Conservation (phyloP, 2,329 filamentous ascomycete species). For the Waltergamsia citrina region DNA sequence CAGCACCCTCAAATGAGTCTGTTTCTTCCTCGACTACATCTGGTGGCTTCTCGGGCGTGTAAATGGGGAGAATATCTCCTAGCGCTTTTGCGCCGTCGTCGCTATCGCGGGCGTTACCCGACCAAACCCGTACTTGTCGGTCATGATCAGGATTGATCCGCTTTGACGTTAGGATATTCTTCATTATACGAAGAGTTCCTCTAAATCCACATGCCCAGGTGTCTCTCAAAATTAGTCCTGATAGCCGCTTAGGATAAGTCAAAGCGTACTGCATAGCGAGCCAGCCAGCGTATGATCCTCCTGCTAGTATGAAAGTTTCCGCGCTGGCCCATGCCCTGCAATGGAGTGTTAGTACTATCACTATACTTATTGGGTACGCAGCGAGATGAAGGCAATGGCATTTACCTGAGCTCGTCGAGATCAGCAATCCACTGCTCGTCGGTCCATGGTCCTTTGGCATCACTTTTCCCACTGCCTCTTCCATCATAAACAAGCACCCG, state of each 20-base stretch:
- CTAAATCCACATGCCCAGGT: constrained; percentile 11
- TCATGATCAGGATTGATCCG: constrained; percentile 9
- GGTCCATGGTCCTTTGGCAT: constrained; percentile 11
- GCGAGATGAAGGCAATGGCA: constrained; percentile 4
- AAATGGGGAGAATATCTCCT: constrained; percentile 10
- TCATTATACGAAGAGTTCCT: constrained; percentile 7
- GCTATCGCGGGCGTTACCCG: constrained; percentile 8
- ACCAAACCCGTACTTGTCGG: constrained; percentile 11
- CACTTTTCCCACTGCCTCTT: constrained; percentile 13
- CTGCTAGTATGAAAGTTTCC: constrained; percentile 11
- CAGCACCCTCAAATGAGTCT: neutral
- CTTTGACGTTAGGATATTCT: constrained; percentile 6
- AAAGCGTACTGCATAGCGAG: constrained; percentile 12
- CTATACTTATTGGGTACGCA: neutral
- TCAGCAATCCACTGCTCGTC: constrained; percentile 13
- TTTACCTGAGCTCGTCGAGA: constrained; percentile 14
- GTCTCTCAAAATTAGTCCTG: constrained; percentile 11
- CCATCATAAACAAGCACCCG: constrained; percentile 13
- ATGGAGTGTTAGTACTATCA: neutral
- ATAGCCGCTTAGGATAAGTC: constrained; percentile 8
- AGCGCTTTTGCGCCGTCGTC: constrained; percentile 9
- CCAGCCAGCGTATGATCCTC: constrained; percentile 13
- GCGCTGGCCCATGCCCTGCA: constrained; percentile 10
- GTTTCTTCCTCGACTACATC: neutral
- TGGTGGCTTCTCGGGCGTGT: constrained; percentile 5